These are phyloP conservation scores for Podaxis sp. DNA, from an alignment of 768 basidiomycete genomes.

Conservation along the genomic window DNA sequence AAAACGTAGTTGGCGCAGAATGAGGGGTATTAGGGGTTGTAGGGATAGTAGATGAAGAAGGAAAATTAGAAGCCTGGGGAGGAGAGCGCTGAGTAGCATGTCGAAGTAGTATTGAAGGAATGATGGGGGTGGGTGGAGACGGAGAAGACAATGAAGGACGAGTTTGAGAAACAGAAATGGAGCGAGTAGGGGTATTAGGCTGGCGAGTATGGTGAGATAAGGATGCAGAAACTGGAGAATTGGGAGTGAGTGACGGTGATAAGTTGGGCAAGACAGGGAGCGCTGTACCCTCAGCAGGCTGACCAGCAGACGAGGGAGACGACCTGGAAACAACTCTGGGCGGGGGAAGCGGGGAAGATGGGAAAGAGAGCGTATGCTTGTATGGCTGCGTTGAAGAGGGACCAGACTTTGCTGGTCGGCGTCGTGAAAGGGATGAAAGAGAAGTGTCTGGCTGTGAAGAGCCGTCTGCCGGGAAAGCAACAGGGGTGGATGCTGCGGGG, in stretches of 20 bases:
- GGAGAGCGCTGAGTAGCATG: conserved; percentile 12
- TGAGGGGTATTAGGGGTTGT: neutral
- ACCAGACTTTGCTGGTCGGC: neutral
- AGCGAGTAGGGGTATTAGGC: conserved; percentile 6
- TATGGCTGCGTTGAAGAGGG: neutral
- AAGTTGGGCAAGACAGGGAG: neutral
- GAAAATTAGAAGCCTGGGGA: neutral
- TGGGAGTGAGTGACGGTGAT: conserved; percentile 5
- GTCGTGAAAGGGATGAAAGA: neutral
- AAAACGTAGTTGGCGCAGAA: neutral
- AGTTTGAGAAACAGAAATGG: neutral
- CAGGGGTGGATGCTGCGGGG: neutral
- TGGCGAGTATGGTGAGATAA: neutral
- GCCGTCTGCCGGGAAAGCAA: neutral
- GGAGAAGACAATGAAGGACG: conserved; percentile 13
- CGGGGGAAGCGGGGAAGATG: neutral
- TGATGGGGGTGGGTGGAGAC: conserved; percentile 11
- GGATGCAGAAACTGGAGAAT: conserved; percentile 6
- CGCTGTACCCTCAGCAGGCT: neutral
- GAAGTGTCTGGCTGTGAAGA: neutral
- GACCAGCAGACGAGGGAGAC: neutral
- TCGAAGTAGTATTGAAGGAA: conserved; percentile 14
- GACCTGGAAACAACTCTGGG: neutral
- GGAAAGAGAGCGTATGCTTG: neutral
- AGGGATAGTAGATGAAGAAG: neutral